A percentile compares a stretch with the other conserved stretches of the same genome.
Evolutionary conservation across 2,329 filamentous ascomycete genomes (phyloP).

Genomic region (Pseudodiploospora longispora): DNA sequence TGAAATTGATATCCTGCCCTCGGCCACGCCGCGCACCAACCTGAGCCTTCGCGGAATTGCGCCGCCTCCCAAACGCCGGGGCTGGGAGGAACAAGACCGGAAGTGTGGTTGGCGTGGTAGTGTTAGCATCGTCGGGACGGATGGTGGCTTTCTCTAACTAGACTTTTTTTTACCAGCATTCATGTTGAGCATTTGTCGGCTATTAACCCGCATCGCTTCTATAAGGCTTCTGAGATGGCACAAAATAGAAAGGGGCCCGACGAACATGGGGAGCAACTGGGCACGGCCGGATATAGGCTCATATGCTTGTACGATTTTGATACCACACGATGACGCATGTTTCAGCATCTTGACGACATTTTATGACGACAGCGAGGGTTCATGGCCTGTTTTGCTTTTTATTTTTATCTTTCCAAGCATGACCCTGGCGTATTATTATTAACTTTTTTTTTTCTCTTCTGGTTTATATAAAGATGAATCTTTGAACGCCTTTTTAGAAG

Average conservation of each 20-base stretch:
- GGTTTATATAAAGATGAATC: background rate
- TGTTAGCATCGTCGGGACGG: slow-evolving; percentile 43
- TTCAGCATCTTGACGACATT: slow-evolving; percentile 9
- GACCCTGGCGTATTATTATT: slow-evolving; percentile 5
- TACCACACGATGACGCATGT: slow-evolving; percentile 4
- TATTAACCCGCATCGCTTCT: too few relatives aligned
- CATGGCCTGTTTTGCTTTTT: too few relatives aligned
- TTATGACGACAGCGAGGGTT: slow-evolving; percentile 4
- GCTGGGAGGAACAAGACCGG: slow-evolving; percentile 31
- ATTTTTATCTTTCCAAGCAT: slow-evolving; percentile 2
- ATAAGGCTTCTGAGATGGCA: too few relatives aligned
- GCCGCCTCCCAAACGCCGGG: slow-evolving; percentile 24
- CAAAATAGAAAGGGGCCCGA: too few relatives aligned
- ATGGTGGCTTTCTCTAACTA: slow-evolving; percentile 45
- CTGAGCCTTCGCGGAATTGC: slow-evolving; percentile 32
- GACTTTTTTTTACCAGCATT: background rate
- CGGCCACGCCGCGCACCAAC: slow-evolving; percentile 29
- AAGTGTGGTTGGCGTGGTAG: slow-evolving; percentile 50
- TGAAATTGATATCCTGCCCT: slow-evolving; percentile 33
- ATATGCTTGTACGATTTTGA: slow-evolving; percentile 2
- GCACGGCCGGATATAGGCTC: too few relatives aligned
- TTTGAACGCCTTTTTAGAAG: too few relatives aligned
- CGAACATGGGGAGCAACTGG: too few relatives aligned
- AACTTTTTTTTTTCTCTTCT: background rate
- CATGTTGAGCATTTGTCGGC: background rate